Conservation (phyloP, 306 rosid genomes). For the Prosopis cineraria region DNA sequence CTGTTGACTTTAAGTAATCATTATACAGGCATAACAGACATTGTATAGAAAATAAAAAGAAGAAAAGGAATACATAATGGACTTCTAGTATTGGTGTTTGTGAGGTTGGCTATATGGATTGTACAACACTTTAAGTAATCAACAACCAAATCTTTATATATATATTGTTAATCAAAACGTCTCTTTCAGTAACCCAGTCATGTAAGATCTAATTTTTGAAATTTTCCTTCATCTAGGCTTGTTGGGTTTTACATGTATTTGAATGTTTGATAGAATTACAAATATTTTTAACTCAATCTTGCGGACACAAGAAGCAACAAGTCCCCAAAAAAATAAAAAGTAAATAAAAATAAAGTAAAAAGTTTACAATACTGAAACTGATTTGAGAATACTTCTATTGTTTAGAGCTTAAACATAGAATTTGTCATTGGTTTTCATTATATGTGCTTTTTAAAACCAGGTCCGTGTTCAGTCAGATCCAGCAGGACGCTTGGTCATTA, state of each 20-base stretch:
- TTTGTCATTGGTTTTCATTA: neutral
- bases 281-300: neutral
- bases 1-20: neutral
- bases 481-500: slow-evolving; percentile 88
- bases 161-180: too few species aligned
- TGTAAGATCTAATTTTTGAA: slow-evolving; percentile 2
- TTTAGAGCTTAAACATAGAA: neutral
- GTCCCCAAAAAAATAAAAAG: neutral
- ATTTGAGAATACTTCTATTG: slow-evolving; percentile 8
- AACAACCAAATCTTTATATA: too few species aligned
- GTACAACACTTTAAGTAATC: too few species aligned
- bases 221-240: neutral
- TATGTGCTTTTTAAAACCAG: slow-evolving; percentile 45
- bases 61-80: neutral
- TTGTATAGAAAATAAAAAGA: neutral
- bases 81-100: neutral
- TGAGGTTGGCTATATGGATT: too few species aligned
- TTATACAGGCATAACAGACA: neutral
- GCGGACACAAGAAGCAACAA: neutral
- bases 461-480: slow-evolving; percentile 99
- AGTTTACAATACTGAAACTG: slow-evolving; percentile 15
- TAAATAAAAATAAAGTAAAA: too few species aligned
- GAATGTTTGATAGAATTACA: neutral
- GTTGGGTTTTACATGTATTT: neutral
- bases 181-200: too few species aligned